Evolutionary conservation across 306 rosid species (phyloP).

Genomic region (Sesbania bispinosa): DNA sequence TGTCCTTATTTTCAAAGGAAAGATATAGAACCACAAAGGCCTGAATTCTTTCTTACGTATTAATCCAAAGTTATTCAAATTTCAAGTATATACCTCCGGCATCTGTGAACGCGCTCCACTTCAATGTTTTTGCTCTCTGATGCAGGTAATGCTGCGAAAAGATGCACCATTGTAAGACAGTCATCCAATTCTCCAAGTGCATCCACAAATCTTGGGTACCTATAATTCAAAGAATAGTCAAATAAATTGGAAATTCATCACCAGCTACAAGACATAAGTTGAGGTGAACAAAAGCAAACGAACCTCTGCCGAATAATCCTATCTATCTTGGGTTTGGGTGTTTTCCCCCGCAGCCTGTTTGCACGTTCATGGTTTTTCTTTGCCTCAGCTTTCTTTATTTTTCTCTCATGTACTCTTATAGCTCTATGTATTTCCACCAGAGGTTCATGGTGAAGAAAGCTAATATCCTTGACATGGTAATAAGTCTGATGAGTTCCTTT

Average conservation of each 20-base stretch:
- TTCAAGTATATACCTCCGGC: conserved; percentile 59
- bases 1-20: not conserved
- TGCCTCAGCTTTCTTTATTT: conserved; percentile 80
- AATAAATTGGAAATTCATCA: not conserved
- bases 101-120: conserved; percentile 57
- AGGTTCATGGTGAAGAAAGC: conserved; percentile 92
- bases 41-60: not conserved
- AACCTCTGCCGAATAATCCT: conserved; percentile 78
- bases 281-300: conserved; percentile 12
- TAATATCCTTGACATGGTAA: conserved; percentile 85
- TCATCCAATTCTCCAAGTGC: conserved; percentile 95
- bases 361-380: conserved; percentile 81
- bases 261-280: not conserved
- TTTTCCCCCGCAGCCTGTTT: conserved; percentile 40
- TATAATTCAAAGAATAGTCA: conserved; percentile 25
- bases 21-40: not conserved
- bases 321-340: conserved; percentile 62
- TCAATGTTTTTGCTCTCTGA: conserved; percentile 65
- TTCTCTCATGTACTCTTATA: conserved; percentile 63
- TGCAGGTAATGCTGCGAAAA: conserved; percentile 86
- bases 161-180: conserved; percentile 89
- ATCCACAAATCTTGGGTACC: conserved; percentile 85
- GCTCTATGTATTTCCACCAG: conserved; percentile 68
- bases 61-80: not conserved
- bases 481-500: conserved; percentile 89